phyloP scores from a whole-genome alignment of 371 early-diverging fungal genomes.

The Saksenaea oblongispora region DNA sequence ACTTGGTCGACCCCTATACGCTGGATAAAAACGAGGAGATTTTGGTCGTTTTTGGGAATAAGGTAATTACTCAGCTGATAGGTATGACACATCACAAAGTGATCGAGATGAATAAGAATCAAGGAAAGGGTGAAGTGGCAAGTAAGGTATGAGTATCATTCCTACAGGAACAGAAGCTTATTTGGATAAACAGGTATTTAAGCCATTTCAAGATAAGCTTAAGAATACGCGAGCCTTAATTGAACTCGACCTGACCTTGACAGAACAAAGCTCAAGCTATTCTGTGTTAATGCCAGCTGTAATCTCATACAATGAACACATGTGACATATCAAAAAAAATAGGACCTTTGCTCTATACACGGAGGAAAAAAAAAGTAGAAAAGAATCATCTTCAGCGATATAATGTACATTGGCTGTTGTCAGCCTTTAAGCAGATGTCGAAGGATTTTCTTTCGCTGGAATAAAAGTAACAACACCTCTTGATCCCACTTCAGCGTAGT shows the following conservation, averaged over 20 bases:
- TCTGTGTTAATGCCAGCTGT: background rate
- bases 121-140: background rate
- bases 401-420: background rate
- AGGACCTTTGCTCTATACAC: background rate
- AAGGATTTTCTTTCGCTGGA: slow-evolving; percentile 18
- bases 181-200: background rate
- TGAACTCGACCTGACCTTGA: background rate
- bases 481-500: slow-evolving; percentile 42
- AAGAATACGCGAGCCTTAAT: background rate
- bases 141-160: background rate
- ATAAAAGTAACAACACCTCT: slow-evolving; percentile 36
- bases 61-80: background rate
- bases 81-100: background rate
- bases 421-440: background rate
- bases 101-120: background rate
- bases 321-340: background rate
- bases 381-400: background rate
- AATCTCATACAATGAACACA: background rate
- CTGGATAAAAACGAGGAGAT: background rate
- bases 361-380: background rate
- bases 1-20: background rate
- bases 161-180: background rate
- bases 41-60: background rate
- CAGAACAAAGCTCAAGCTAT: background rate
- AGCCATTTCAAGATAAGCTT: background rate